Conservation (phyloP, 805 yeast species). For the Kregervanrija delftensis region DNA sequence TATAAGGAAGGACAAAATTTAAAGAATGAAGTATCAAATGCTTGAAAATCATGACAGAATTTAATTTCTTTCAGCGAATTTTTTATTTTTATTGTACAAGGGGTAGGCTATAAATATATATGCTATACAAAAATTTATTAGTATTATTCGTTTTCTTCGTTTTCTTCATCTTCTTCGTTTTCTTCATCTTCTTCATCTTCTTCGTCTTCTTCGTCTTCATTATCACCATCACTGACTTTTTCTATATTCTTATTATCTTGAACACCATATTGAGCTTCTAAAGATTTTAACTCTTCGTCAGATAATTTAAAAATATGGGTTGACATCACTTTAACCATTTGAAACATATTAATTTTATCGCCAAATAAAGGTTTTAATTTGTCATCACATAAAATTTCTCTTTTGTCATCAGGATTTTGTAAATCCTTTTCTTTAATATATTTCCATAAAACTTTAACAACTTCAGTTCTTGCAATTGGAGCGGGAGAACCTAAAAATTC, state of each 20-base stretch:
- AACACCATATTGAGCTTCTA: neutral
- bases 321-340: conserved; percentile 49
- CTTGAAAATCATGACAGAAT: too few relatives aligned
- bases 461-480: conserved; percentile 57
- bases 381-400: conserved; percentile 61
- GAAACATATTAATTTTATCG: conserved; percentile 49
- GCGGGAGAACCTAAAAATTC: conserved; percentile 37
- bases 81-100: too few relatives aligned
- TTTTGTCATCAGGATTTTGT: conserved; percentile 60
- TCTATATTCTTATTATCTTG: neutral
- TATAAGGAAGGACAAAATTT: too few relatives aligned
- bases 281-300: conserved; percentile 12
- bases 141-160: too few relatives aligned
- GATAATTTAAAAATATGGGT: conserved; percentile 16
- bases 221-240: neutral
- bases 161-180: neutral
- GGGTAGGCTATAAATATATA: too few relatives aligned
- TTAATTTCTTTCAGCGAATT: too few relatives aligned
- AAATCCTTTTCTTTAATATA: conserved; percentile 56
- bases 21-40: too few relatives aligned
- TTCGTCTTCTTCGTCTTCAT: conserved; percentile 1
- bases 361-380: conserved; percentile 54
- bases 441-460: conserved; percentile 64
- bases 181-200: neutral
- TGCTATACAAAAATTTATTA: too few relatives aligned